These are phyloP conservation scores for Wickerhamiella australiensis DNA, from an alignment of 805 yeast species.

Conservation along the genomic window DNA sequence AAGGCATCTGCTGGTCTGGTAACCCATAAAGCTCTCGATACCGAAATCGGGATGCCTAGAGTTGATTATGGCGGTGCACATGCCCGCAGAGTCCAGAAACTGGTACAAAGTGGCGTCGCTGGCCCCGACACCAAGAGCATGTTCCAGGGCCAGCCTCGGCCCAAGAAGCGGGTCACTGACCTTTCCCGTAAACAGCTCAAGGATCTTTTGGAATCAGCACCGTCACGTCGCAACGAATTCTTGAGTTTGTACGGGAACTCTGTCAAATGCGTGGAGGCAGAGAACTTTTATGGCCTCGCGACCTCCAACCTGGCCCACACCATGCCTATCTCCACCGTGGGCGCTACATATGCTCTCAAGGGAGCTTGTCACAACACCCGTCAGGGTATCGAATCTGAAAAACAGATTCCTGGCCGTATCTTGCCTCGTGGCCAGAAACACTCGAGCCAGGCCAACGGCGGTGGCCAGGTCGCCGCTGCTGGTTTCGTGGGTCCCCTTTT, in stretches of 20 bases:
- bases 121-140: slow-evolving; percentile 16
- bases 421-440: slow-evolving; percentile 13
- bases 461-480: slow-evolving; percentile 20
- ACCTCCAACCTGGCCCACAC: not conserved
- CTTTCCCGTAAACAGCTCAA: slow-evolving; percentile 17
- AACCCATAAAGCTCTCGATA: slow-evolving; percentile 23
- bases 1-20: slow-evolving; percentile 23
- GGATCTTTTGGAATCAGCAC: slow-evolving; percentile 16
- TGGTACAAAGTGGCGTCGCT: slow-evolving; percentile 25
- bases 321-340: slow-evolving; percentile 16
- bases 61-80: slow-evolving; percentile 22
- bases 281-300: slow-evolving; percentile 10
- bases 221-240: slow-evolving; percentile 15
- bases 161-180: slow-evolving; percentile 8
- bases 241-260: not conserved
- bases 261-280: slow-evolving; percentile 5
- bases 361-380: slow-evolving; percentile 27
- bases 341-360: slow-evolving; percentile 26
- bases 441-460: not conserved
- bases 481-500: slow-evolving; percentile 24
- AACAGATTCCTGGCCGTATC: slow-evolving; percentile 23
- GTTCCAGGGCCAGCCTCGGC: slow-evolving; percentile 15
- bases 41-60: slow-evolving; percentile 24
- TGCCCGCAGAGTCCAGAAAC: slow-evolving; percentile 23
- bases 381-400: slow-evolving; percentile 21